phyloP scores from a whole-genome alignment of 805 yeast genomes.

The Candida railenensis region DNA sequence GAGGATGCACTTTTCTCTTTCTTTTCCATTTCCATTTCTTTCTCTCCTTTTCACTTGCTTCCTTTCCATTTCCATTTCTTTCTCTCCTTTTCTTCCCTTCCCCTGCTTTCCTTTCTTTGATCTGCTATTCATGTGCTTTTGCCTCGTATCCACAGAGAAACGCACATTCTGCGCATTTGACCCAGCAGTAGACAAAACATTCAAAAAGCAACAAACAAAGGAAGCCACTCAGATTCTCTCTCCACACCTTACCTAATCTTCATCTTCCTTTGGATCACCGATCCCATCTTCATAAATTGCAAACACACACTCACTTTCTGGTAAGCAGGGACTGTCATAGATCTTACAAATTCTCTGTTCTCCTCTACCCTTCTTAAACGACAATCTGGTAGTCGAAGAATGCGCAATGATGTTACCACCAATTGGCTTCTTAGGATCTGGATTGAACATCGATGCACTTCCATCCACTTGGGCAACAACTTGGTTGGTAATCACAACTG shows the following conservation, averaged over 20 bases:
- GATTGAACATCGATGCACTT: conserved; percentile 76
- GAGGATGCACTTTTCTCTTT: too few relatives aligned
- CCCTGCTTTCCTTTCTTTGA: too few relatives aligned
- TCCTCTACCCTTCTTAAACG: conserved; percentile 86
- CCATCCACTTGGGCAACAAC: conserved; percentile 98
- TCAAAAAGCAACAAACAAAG: not conserved
- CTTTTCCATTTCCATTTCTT: too few relatives aligned
- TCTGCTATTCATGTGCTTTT: too few relatives aligned
- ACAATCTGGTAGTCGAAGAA: conserved; percentile 89
- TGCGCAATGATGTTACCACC: conserved; percentile 99
- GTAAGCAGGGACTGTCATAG: conserved; percentile 94
- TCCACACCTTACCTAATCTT: conserved; percentile 16
- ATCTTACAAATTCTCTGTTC: conserved; percentile 93
- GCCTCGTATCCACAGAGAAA: too few relatives aligned
- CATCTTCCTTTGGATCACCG: conserved; percentile 89
- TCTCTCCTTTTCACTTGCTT: too few relatives aligned
- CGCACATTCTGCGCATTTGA: not conserved
- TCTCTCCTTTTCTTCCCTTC: too few relatives aligned
- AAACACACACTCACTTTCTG: conserved; percentile 92
- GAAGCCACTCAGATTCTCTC: not conserved
- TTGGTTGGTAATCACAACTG: conserved; percentile 89
- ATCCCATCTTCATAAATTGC: conserved; percentile 97
- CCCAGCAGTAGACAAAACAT: not conserved
- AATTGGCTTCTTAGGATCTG: conserved; percentile 97
- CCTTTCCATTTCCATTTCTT: too few relatives aligned